These are phyloP conservation scores for Oenanthe javanica DNA, from an alignment of 140 eudicot genomes.

Conservation along the genomic window DNA sequence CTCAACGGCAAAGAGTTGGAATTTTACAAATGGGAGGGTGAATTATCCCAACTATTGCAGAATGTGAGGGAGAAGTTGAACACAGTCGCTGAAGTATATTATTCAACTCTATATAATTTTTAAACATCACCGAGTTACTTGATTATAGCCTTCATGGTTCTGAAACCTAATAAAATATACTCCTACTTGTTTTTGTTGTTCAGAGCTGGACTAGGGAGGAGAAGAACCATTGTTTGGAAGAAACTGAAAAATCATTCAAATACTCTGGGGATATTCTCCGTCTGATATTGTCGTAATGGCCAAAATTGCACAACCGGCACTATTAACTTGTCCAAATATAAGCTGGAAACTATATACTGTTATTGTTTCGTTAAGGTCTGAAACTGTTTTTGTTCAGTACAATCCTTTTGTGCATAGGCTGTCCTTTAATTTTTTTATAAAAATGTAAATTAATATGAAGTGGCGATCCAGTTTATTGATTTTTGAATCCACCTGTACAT, in stretches of 20 bases:
- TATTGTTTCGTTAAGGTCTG: background rate
- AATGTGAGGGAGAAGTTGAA: slow-evolving; percentile 83
- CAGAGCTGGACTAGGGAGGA: slow-evolving; percentile 95
- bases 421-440: background rate
- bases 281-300: slow-evolving; percentile 53
- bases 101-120: background rate
- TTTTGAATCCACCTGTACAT: background rate
- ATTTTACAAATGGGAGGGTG: slow-evolving; percentile 96
- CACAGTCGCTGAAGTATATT: slow-evolving; percentile 63
- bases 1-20: slow-evolving; percentile 70
- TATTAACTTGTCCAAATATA: background rate
- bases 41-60: slow-evolving; percentile 67
- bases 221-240: slow-evolving; percentile 95
- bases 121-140: background rate
- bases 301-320: background rate
- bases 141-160: background rate
- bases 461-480: background rate
- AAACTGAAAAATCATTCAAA: slow-evolving; percentile 89
- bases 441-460: background rate
- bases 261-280: slow-evolving; percentile 84
- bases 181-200: slow-evolving; percentile 7
- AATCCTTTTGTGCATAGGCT: background rate
- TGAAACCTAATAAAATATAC: background rate
- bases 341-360: background rate
- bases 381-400: background rate